Percentiles rank a stretch among this genome's conserved stretches.
Evolutionary conservation across 106 monocot species (phyloP).

Genomic region (Amphibolis antarctica): DNA sequence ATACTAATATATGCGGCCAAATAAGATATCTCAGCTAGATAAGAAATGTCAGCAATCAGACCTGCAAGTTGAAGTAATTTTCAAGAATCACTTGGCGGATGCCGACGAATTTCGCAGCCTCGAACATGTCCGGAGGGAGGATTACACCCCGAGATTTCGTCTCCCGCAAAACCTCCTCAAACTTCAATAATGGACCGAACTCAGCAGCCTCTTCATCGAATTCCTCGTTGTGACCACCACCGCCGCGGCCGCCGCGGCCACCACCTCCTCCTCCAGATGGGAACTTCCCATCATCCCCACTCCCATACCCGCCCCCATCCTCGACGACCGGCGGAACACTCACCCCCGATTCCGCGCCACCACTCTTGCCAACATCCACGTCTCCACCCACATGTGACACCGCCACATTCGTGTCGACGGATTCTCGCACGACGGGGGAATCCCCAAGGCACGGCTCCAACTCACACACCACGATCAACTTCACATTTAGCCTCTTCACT

Average conservation of each 20-base stretch:
- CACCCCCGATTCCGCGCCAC: not conserved
- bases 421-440: not conserved
- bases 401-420: not conserved
- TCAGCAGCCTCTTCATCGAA: slow-evolving; percentile 37
- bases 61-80: slow-evolving; percentile 77
- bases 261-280: slow-evolving; percentile 22
- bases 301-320: not conserved
- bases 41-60: slow-evolving; percentile 1
- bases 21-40: not conserved
- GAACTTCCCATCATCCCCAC: slow-evolving; percentile 12
- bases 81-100: slow-evolving; percentile 54
- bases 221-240: slow-evolving; percentile 17
- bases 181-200: slow-evolving; percentile 56
- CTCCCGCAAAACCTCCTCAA: slow-evolving; percentile 53
- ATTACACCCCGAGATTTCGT: slow-evolving; percentile 30
- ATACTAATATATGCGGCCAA: too few relatives aligned
- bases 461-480: not conserved
- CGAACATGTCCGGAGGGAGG: slow-evolving; percentile 57
- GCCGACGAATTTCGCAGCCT: slow-evolving; percentile 44
- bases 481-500: not conserved
- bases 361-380: not conserved
- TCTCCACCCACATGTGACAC: not conserved
- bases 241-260: slow-evolving; percentile 30
- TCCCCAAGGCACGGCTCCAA: not conserved
- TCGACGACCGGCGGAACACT: not conserved